Evolutionary conservation across 169 alveolate genomes (phyloP), one percentile per base, ranked within the genome.

Genomic region (Eimeria sp.): DNA sequence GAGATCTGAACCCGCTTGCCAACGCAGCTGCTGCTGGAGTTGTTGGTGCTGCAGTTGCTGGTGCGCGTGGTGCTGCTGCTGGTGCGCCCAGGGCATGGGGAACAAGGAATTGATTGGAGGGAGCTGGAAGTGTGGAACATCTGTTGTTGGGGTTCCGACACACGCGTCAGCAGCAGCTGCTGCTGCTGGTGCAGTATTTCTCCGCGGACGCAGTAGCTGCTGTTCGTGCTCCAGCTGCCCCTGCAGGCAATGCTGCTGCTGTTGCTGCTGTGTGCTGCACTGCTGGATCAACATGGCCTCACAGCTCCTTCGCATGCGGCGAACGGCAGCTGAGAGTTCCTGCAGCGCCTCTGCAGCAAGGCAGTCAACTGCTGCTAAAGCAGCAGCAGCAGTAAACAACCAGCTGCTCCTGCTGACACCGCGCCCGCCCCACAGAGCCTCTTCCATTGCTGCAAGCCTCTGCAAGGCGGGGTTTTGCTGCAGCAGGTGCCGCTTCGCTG

Each of bases 151-250:
- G 9, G 90, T 16, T 5, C 43, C 63, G 11, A 6, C 86, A 45
- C 25, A 58, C 43, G 86, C 86, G 16, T 30, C 63, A 75, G 40
- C 61, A 75, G 86, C 63, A 5, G 61, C 86, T 7, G 86, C 86
- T 75, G 63, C 86, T 45, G 86, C 73, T 30, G 72, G 90, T 1
- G 90, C 90, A 82, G 90, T 82, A 47, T 47, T 82, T n/a, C 90
- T 51, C 67, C 90, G 90, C 43, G 73, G 45, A 5, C 72, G 90
- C 22, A 22, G 51, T 4, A 30, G 73, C 90, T 82, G 90, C 73
- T 82, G 70, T 27, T 57, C 61, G 22, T 45, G 86, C 40, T 75
- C 73, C 10, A 54, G 30, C 27, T 25, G 89, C 30, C n/a, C 43
- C 67, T 82, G 90, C 49, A 25, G 75, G 6, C 6, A 10, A 1